Percentiles rank a stretch among this genome's conserved stretches.
Evolutionary conservation across 78 protist genomes (phyloP).

Genomic region (Neovahlkampfia damariscottae): DNA sequence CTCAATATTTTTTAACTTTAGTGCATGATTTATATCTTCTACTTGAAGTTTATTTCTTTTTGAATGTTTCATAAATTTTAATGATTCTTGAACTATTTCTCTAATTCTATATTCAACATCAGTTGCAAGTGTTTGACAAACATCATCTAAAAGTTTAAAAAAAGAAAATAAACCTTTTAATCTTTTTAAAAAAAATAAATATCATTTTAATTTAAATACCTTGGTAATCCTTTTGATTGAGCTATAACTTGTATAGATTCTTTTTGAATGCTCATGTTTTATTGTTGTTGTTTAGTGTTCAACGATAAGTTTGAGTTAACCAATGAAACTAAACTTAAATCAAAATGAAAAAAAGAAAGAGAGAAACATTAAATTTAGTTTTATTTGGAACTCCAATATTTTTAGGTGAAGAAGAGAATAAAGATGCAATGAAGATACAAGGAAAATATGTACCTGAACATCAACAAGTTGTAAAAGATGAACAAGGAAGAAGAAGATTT

Average conservation of each 20-base stretch:
- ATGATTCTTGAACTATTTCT: neutral
- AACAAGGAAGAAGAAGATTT: conserved; percentile 64
- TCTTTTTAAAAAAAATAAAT: too few relatives aligned
- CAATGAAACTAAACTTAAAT: too few relatives aligned
- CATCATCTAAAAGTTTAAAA: neutral
- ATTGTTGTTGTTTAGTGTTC: too few relatives aligned
- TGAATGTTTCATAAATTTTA: neutral
- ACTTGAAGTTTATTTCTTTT: neutral
- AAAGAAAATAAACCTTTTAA: too few relatives aligned
- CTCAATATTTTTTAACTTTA: neutral
- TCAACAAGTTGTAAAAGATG: conserved; percentile 42
- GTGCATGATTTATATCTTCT: neutral
- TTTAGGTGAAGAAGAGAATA: neutral
- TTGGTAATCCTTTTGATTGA: neutral
- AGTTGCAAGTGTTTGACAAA: neutral
- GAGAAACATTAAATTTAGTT: neutral
- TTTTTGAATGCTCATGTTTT: too few relatives aligned
- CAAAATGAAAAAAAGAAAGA: neutral
- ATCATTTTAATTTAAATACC: too few relatives aligned
- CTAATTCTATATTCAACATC: neutral
- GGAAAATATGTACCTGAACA: conserved; percentile 1
- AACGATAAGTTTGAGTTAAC: too few relatives aligned
- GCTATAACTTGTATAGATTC: conserved; percentile 3
- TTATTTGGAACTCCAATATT: neutral
- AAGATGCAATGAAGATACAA: neutral